Evolutionary conservation across 1,139 yeast species (phyloP), one percentile per base, ranked within the genome.

Genomic region (Yamadazyma dushanensis): DNA sequence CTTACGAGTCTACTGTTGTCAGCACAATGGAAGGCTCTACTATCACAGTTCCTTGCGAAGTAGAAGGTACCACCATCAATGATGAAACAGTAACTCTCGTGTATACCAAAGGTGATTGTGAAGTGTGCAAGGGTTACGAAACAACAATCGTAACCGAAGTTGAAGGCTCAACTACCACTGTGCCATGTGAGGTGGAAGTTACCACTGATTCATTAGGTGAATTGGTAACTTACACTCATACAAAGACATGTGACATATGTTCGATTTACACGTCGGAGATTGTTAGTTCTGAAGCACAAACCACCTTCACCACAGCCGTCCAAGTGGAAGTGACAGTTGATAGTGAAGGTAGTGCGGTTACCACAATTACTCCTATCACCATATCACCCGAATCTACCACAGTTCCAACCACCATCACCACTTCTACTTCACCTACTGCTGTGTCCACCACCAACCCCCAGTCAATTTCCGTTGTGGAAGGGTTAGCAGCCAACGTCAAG

Each of bases 261-360:
- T 44, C 49, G 11, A 37, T 37, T 9, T 45, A 40, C 46, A 46
- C 49, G 11, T 40, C 49, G 18, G 39, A 40, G 9, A 37, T 43
- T 38, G 38, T 47, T 19, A 41, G 44, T 11, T 45, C 50, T 13
- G 35, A 38, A 13, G 20, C 40, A 9, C 43, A 40, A 29, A 16
- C 32, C 6, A 36, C 32, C 20, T 19, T 33, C 10, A 45, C 47
- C 22, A 43, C 30, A 29, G 33, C 20, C 14, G 17, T 11, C 25
- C 45, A 17, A 21, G 42, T 46, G 8, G 18, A 33, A 19, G 37
- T 44, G 11, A 29, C 43, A 5, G 38, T 44, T 18, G 32, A 39
- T 26, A 28, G 40, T n/a, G 34, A 14, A 16, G 39, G 41, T 7
- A 22, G 11, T 10, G 11, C 24, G 8, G 11, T 10, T 6, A 22